Conservation (phyloP, 1,139 yeast genomes). For the Candida glucosophila region DNA sequence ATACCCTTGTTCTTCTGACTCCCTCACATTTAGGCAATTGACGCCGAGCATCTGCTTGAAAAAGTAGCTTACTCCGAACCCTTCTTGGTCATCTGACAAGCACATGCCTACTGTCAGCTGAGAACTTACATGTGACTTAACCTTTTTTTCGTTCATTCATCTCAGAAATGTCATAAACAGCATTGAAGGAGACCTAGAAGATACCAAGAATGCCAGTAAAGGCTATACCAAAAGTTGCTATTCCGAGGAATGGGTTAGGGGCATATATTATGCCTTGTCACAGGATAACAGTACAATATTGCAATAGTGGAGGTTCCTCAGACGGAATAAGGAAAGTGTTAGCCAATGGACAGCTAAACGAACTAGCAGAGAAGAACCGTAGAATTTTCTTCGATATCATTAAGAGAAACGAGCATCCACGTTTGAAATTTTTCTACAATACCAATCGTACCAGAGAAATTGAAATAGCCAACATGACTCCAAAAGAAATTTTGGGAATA, state of each 20-base stretch:
- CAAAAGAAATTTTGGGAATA: constrained; percentile 52
- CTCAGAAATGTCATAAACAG: too few species aligned
- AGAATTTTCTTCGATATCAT: constrained; percentile 64
- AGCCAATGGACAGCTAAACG: constrained; percentile 41
- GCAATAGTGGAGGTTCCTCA: constrained; percentile 96
- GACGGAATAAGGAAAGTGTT: constrained; percentile 71
- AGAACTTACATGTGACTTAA: too few species aligned
- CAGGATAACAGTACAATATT: constrained; percentile 63
- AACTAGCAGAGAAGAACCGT: constrained; percentile 52
- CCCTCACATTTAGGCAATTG: too few species aligned
- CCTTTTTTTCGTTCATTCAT: too few species aligned
- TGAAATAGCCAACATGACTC: constrained; percentile 45
- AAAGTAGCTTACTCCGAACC: too few species aligned
- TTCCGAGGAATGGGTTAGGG: constrained; percentile 74
- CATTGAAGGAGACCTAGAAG: too few species aligned
- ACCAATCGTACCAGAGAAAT: constrained; percentile 27
- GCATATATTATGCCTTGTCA: constrained; percentile 71
- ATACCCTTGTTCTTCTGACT: too few species aligned
- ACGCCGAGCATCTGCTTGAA: too few species aligned
- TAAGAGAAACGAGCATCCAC: constrained; percentile 77
- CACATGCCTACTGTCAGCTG: too few species aligned
- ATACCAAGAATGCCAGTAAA: constrained; percentile 38
- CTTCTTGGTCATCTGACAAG: too few species aligned
- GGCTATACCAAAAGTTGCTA: constrained; percentile 46
- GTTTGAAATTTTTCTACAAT: constrained; percentile 58